Evolutionary conservation across 176 grass and related monocot genomes (phyloP).

Genomic region (Avena atlantica): DNA sequence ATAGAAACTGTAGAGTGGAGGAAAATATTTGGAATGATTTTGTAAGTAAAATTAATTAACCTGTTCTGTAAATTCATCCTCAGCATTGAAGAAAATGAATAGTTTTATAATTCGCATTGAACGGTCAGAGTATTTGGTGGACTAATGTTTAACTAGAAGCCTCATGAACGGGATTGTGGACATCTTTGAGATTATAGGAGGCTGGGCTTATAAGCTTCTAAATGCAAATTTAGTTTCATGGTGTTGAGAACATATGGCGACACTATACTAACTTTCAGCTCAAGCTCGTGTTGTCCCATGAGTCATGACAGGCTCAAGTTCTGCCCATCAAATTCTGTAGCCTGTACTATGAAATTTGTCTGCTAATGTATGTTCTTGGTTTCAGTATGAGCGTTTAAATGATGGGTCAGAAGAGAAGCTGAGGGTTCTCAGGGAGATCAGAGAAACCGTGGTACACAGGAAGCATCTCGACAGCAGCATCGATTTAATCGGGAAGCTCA

Average conservation of each 20-base stretch:
- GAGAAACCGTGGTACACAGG: too few relatives aligned
- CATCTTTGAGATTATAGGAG: neutral
- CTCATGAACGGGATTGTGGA: neutral
- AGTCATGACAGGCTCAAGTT: conserved; percentile 23
- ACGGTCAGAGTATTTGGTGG: neutral
- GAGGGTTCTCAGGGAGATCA: too few relatives aligned
- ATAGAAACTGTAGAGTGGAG: neutral
- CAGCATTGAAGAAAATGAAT: neutral
- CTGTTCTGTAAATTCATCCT: neutral
- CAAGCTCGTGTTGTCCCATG: neutral
- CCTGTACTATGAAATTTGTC: too few relatives aligned
- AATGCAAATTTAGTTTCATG: conserved; percentile 26
- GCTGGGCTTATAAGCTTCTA: neutral
- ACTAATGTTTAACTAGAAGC: neutral
- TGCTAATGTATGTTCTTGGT: too few relatives aligned
- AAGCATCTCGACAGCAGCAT: too few relatives aligned
- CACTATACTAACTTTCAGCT: neutral
- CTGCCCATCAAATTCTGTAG: neutral
- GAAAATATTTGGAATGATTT: neutral
- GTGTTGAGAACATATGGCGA: conserved; percentile 7
- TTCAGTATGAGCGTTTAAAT: too few relatives aligned
- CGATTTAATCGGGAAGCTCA: too few relatives aligned
- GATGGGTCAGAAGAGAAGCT: too few relatives aligned
- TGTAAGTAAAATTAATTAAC: neutral
- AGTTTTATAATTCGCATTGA: neutral